phyloP scores from a whole-genome alignment of 1,284 basidiomycete species.

The Ganoderma lucidum region DNA sequence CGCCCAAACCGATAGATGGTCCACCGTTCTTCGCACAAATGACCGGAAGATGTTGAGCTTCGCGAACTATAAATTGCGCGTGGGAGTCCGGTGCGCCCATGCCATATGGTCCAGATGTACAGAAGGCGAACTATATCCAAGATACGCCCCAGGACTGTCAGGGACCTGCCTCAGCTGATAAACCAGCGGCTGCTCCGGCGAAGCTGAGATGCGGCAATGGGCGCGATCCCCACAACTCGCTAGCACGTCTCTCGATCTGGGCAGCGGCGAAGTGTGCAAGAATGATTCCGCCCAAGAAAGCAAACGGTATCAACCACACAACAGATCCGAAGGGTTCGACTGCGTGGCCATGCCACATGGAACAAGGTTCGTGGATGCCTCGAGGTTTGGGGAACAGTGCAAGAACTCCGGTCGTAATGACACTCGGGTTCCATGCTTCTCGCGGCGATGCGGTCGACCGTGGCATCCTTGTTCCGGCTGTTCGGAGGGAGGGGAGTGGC shows the following conservation, averaged over 20 bases:
- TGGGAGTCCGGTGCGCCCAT: not conserved
- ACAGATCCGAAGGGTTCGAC: not conserved
- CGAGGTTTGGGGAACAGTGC: not conserved
- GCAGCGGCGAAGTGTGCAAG: not conserved
- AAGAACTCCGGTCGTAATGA: not conserved
- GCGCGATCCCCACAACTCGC: not conserved
- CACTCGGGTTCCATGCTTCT: not conserved
- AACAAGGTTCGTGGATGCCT: not conserved
- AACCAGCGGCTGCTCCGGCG: not conserved
- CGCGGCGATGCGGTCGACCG: not conserved
- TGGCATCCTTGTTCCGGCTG: not conserved
- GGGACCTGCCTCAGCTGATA: not conserved
- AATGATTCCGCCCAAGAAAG: not conserved
- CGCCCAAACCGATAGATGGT: not conserved
- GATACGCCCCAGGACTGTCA: not conserved
- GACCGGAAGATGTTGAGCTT: not conserved
- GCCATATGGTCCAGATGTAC: not conserved
- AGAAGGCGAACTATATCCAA: not conserved
- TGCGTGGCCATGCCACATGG: not conserved
- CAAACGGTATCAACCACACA: not conserved
- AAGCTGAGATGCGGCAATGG: not conserved
- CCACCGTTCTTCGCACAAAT: not conserved
- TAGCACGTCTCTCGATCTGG: not conserved
- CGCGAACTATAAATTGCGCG: constrained; percentile 7
- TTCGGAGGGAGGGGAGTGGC: not conserved